A percentile compares a stretch with the other conserved stretches of the same genome.
Conservation (phyloP, 1,284 basidiomycete genomes). For the Melampsora larici-populina region DNA sequence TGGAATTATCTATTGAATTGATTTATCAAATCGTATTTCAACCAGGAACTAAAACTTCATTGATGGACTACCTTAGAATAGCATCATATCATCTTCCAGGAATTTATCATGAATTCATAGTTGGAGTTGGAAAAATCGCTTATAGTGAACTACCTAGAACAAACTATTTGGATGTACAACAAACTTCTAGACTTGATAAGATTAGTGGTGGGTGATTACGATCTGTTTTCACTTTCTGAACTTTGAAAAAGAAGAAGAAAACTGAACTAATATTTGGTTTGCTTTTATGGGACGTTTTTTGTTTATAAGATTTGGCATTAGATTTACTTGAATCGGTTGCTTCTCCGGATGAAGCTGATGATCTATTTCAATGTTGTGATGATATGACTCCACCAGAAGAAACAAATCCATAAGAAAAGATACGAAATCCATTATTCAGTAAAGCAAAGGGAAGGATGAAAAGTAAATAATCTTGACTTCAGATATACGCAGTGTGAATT, state of each 20-base stretch:
- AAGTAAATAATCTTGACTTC: no score
- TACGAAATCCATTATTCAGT: no score
- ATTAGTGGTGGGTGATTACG: not conserved
- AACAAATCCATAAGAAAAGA: no score
- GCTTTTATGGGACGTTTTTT: not conserved
- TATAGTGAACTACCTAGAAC: not conserved
- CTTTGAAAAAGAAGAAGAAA: no score
- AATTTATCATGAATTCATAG: slow-evolving; percentile 28
- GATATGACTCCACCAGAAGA: no score
- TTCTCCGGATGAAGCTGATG: slow-evolving; percentile 24
- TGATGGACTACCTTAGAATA: slow-evolving; percentile 6
- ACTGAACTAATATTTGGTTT: not conserved
- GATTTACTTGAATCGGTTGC: slow-evolving; percentile 28
- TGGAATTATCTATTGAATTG: no score
- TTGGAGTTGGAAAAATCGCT: slow-evolving; percentile 11
- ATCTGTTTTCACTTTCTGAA: not conserved
- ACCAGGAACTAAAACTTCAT: not conserved
- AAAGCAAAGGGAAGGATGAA: no score
- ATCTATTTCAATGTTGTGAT: not conserved
- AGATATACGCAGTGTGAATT: no score
- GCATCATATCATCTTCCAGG: not conserved
- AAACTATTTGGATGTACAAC: not conserved
- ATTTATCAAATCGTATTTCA: slow-evolving; percentile 15
- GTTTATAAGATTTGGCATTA: slow-evolving; percentile 11
- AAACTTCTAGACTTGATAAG: not conserved